Evolutionary conservation across 805 yeast species (phyloP).

Genomic region (Naumovozyma castellii): DNA sequence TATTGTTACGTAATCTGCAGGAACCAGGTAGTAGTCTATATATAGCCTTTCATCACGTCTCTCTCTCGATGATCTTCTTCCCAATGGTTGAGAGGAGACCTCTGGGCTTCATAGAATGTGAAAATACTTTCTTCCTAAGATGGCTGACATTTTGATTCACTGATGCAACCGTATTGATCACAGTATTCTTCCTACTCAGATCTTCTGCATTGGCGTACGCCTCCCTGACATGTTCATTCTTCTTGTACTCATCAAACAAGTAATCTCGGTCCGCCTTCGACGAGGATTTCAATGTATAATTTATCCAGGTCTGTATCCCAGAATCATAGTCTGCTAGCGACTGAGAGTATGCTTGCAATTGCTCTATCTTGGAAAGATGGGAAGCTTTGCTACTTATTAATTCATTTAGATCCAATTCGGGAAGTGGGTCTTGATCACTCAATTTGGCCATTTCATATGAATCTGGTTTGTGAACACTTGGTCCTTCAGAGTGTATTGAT

Average conservation of each 20-base stretch:
- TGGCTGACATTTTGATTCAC: slow-evolving; percentile 41
- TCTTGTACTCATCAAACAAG: slow-evolving; percentile 32
- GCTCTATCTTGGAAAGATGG: slow-evolving; percentile 19
- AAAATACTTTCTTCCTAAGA: slow-evolving; percentile 41
- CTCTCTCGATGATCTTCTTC: slow-evolving; percentile 31
- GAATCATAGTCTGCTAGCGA: slow-evolving; percentile 39
- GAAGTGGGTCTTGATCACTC: slow-evolving; percentile 32
- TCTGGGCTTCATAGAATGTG: slow-evolving; percentile 42
- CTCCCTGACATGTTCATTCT: slow-evolving; percentile 44
- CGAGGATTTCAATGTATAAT: slow-evolving; percentile 26
- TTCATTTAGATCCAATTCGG: slow-evolving; percentile 35
- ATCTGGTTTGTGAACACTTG: slow-evolving; percentile 13
- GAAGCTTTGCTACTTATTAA: slow-evolving; percentile 25
- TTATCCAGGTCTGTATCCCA: slow-evolving; percentile 51
- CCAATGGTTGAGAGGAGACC: slow-evolving; percentile 46
- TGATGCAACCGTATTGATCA: slow-evolving; percentile 33
- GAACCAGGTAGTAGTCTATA: no score
- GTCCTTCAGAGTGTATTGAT: background rate
- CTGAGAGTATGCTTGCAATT: slow-evolving; percentile 26
- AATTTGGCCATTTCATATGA: slow-evolving; percentile 21
- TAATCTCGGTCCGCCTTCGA: slow-evolving; percentile 25
- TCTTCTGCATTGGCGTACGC: slow-evolving; percentile 59
- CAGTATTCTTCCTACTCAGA: slow-evolving; percentile 30
- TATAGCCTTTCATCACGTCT: no score
- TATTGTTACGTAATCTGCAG: no score